Evolutionary conservation across 2,329 filamentous ascomycete species (phyloP).

Genomic region (Botrytis porri): DNA sequence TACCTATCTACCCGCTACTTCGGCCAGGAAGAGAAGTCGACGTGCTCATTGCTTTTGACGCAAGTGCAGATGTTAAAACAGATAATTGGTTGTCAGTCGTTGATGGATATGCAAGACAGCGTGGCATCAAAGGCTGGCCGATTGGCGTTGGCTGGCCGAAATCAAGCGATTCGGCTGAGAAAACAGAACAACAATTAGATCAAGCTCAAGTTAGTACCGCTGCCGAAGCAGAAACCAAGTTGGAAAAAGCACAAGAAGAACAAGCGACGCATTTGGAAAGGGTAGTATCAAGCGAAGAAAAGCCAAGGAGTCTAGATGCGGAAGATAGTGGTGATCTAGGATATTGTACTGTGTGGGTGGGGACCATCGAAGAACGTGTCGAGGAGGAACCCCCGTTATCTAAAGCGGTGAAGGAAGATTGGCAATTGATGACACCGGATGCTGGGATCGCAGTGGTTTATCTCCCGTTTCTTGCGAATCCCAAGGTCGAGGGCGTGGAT

Average conservation of each 20-base stretch:
- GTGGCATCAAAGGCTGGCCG: conserved; percentile 92
- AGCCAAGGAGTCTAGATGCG: conserved; percentile 31
- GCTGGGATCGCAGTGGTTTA: conserved; percentile 90
- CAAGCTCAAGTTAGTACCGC: conserved; percentile 57
- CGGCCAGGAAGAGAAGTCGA: conserved; percentile 86
- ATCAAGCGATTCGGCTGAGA: conserved; percentile 52
- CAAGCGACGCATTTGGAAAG: conserved; percentile 42
- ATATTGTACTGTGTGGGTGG: conserved; percentile 95
- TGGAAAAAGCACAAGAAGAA: conserved; percentile 57
- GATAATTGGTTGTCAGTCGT: conserved; percentile 96
- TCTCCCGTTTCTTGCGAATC: conserved; percentile 83
- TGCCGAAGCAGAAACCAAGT: conserved; percentile 59
- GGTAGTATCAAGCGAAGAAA: conserved; percentile 30
- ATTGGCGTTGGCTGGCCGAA: conserved; percentile 92
- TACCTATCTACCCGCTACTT: conserved; percentile 91
- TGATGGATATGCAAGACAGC: conserved; percentile 87
- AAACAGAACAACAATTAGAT: conserved; percentile 63
- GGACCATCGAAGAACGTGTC: conserved; percentile 71
- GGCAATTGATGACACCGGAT: conserved; percentile 68
- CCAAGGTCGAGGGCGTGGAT: conserved; percentile 75
- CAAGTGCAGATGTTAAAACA: conserved; percentile 81
- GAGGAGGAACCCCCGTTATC: conserved; percentile 42
- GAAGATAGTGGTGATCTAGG: conserved; percentile 62
- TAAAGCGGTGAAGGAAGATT: conserved; percentile 56
- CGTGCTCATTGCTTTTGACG: conserved; percentile 88